Conservation (phyloP, 441 rosid genomes). For the Biscutella auriculata region DNA sequence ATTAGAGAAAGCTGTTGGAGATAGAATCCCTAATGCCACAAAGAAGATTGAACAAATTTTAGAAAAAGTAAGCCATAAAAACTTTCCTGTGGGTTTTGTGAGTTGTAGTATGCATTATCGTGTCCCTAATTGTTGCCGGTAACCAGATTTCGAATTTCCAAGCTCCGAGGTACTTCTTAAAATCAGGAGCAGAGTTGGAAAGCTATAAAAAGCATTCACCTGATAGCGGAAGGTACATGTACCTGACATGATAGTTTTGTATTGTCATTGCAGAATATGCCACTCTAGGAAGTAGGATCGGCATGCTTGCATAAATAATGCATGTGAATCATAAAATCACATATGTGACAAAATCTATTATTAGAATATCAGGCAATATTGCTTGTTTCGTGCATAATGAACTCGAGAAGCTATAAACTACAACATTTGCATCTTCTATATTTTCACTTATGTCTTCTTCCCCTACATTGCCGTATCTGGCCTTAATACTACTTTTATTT, state of each 20-base stretch:
- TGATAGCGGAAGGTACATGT: constrained; percentile 65
- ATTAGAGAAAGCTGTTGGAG: constrained; percentile 75
- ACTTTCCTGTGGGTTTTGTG: constrained; percentile 18
- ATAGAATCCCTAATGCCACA: constrained; percentile 42
- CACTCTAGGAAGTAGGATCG: background rate
- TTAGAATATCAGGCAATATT: background rate
- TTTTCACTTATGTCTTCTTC: background rate
- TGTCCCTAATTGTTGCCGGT: constrained; percentile 29
- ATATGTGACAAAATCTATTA: background rate
- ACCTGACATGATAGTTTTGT: background rate
- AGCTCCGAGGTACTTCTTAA: constrained; percentile 70
- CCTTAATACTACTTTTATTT: constrained; percentile 11
- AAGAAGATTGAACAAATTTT: constrained; percentile 66
- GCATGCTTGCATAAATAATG: background rate
- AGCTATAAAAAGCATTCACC: constrained; percentile 51
- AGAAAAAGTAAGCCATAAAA: constrained; percentile 45
- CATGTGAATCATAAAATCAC: background rate
- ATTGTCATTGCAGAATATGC: constrained; percentile 3
- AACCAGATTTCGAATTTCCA: constrained; percentile 72
- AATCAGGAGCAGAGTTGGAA: constrained; percentile 54
- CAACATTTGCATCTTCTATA: background rate
- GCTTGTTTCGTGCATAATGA: constrained; percentile 5
- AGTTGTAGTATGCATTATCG: constrained; percentile 15
- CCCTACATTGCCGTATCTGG: constrained; percentile 6
- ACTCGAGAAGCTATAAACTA: constrained; percentile 7